phyloP scores from a whole-genome alignment of 305 asterid genomes.

The Stenogyne calaminthoides region DNA sequence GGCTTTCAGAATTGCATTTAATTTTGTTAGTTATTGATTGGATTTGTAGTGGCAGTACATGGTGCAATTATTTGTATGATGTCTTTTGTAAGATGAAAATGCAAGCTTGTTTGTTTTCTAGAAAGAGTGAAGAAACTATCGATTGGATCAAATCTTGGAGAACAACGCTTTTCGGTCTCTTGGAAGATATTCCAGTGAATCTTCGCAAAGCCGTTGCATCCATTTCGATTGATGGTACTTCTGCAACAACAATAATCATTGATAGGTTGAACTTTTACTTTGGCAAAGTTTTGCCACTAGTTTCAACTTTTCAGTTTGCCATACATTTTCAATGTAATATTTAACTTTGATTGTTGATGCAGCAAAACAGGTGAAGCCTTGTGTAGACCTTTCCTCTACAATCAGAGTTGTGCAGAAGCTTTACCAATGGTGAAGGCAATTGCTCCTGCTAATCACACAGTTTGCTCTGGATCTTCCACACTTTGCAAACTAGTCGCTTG shows the following conservation, averaged over 20 bases:
- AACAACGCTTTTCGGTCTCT: slow-evolving; percentile 69
- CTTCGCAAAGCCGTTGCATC: slow-evolving; percentile 64
- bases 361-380: slow-evolving; percentile 76
- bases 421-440: slow-evolving; percentile 74
- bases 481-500: slow-evolving; percentile 89
- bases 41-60: neutral
- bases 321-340: neutral
- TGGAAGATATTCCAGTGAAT: slow-evolving; percentile 70
- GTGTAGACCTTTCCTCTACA: slow-evolving; percentile 76
- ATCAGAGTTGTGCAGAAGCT: slow-evolving; percentile 75
- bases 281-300: neutral
- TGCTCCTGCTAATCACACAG: slow-evolving; percentile 88
- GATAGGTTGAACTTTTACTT: slow-evolving; percentile 52
- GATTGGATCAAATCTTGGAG: slow-evolving; percentile 94
- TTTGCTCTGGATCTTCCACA: slow-evolving; percentile 90
- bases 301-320: slow-evolving; percentile 1
- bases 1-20: slow-evolving; percentile 3
- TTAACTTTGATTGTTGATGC: slow-evolving; percentile 17
- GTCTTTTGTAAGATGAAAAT: slow-evolving; percentile 31
- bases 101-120: slow-evolving; percentile 55
- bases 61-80: neutral
- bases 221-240: slow-evolving; percentile 89
- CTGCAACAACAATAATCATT: slow-evolving; percentile 84
- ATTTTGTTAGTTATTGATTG: slow-evolving; percentile 5
- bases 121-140: slow-evolving; percentile 73